Evolutionary conservation across 768 basidiomycete species (phyloP), one percentile per base, ranked within the genome.

Genomic region (Kwoniella heveanensis): DNA sequence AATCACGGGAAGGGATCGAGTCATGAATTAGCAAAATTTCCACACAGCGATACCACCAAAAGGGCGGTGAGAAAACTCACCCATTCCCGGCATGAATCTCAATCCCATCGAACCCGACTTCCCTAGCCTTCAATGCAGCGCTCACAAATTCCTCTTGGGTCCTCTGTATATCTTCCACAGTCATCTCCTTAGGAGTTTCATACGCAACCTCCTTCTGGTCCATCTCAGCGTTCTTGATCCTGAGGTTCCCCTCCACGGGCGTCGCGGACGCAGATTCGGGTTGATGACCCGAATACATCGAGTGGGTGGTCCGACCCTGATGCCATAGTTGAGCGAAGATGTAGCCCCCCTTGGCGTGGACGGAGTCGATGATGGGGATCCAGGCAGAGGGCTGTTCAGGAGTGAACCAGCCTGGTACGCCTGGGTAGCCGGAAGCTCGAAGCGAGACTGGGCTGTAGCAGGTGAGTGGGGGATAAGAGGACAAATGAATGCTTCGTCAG

Each of bases 51-150:
- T n/a, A n/a, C n/a, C n/a, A n/a, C n/a, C n/a, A n/a, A n/a, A n/a
- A n/a, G n/a, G n/a, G n/a, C n/a, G n/a, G n/a, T n/a, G n/a, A n/a
- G n/a, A 9, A 10, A 15, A 32, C 59, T 55, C 49, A 66, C 58
- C 67, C 67, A 52, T 65, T 65, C 1, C 59, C 63, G 1, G 55
- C 67, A 27, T 74, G 72, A 22, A 74, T 66, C 77, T 86, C 85
- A 26, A 85, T 82, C 4, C 85, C 85, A 66, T 86, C 85, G 67
- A 85, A 86, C 2, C 85, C 86, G n/a, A 84, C 84, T 55, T 80
- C 79, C 49, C 83, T 83, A 1, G 85, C 85, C 50, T 83, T 83
- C 29, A 80, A 57, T 1, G 84, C 85, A 1, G 84, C 83, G 57
- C 81, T 67, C 57, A 80, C 83, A 76, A 79, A 85, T 36, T 71